Conservation (phyloP, 2,329 filamentous ascomycete genomes). For the Dothidotthia symphoricarpi region DNA sequence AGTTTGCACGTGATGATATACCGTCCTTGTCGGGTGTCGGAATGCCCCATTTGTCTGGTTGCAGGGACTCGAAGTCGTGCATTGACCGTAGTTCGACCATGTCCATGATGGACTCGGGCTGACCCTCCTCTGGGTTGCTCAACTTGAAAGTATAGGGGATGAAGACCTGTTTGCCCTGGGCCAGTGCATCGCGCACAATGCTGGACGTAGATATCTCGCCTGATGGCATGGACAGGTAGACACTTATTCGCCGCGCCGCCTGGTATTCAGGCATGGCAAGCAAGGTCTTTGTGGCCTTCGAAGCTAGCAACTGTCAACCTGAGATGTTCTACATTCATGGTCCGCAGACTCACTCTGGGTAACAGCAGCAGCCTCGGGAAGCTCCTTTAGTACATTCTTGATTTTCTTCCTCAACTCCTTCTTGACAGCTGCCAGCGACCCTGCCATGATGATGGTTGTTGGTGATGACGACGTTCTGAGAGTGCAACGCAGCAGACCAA, state of each 20-base stretch:
- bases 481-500: too few relatives aligned
- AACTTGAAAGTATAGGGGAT: conserved; percentile 81
- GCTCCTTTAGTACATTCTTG: conserved; percentile 61
- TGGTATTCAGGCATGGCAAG: conserved; percentile 70
- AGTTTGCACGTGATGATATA: conserved; percentile 65
- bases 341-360: conserved; percentile 64
- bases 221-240: conserved; percentile 90
- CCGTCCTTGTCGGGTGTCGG: conserved; percentile 73
- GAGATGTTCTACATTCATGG: neutral
- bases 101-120: conserved; percentile 77
- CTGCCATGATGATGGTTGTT: conserved; percentile 38
- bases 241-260: conserved; percentile 70
- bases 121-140: conserved; percentile 38
- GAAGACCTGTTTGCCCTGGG: conserved; percentile 78
- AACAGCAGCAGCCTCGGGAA: conserved; percentile 62
- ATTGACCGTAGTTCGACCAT: conserved; percentile 79
- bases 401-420: conserved; percentile 70
- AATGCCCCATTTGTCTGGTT: conserved; percentile 87
- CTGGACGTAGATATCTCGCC: conserved; percentile 81
- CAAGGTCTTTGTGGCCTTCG: conserved; percentile 63
- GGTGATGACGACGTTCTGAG: conserved; percentile 10
- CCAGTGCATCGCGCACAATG: conserved; percentile 79
- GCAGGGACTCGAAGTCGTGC: conserved; percentile 73
- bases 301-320: conserved; percentile 52
- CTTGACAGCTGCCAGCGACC: conserved; percentile 65